Percentiles rank a stretch among this genome's conserved stretches.
Evolutionary conservation across 2,329 filamentous ascomycete species (phyloP).

Genomic region (Stemphylium beticola): DNA sequence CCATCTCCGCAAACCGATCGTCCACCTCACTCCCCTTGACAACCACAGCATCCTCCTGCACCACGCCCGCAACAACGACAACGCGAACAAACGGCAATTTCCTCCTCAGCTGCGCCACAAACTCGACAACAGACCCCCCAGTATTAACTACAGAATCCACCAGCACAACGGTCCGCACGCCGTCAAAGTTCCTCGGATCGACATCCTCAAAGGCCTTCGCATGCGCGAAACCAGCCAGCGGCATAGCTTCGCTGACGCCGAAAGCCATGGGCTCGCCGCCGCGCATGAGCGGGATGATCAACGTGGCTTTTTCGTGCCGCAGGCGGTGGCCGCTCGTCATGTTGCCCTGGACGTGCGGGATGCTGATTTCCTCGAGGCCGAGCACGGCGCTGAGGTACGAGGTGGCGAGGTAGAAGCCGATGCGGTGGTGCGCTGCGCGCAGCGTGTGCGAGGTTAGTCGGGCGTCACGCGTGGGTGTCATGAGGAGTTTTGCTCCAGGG

Average conservation of each 20-base stretch:
- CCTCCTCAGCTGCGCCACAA: constrained; percentile 41
- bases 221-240: constrained; percentile 60
- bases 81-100: constrained; percentile 52
- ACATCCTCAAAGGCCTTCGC: constrained; percentile 53
- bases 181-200: constrained; percentile 49
- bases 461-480: constrained; percentile 22
- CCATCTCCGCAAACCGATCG: constrained; percentile 23
- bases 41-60: constrained; percentile 49
- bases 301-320: constrained; percentile 55
- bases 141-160: constrained; percentile 69
- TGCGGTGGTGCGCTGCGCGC: constrained; percentile 55
- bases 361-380: constrained; percentile 57
- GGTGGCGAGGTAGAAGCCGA: constrained; percentile 62
- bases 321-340: constrained; percentile 32
- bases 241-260: constrained; percentile 62
- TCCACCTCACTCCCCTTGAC: no score
- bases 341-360: constrained; percentile 49
- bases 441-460: constrained; percentile 51
- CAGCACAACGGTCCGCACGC: constrained; percentile 55
- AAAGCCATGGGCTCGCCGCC: constrained; percentile 68
- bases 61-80: constrained; percentile 62
- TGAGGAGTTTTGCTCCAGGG: constrained; percentile 50
- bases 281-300: constrained; percentile 68
- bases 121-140: constrained; percentile 58
- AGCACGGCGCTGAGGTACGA: constrained; percentile 57